Evolutionary conservation across 495 filamentous ascomycete genomes (phyloP), one percentile per base, ranked within the genome.

Genomic region (Daldinia loculata): DNA sequence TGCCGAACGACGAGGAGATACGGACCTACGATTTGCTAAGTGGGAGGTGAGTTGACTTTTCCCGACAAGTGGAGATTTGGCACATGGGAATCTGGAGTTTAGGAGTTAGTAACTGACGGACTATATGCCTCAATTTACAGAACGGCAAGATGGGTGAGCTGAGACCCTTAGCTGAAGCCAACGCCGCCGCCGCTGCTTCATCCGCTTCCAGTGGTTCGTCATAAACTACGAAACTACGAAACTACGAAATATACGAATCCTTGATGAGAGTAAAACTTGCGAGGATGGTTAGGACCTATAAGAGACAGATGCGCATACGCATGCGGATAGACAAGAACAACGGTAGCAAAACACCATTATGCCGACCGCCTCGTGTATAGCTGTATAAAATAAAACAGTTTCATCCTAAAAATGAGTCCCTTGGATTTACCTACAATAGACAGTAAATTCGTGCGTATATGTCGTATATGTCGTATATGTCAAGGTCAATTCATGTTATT

Each of bases 141-240:
- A 91, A 92, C 84, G 96, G 95, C 85, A 98, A 98, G 88, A 94
- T 97, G 85, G 91, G 94, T 82, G 95, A 97, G 26, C 80, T 85
- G 77, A 91, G 90, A 84, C 88, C 83, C 76, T 80, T 98, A 61
- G 89, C 87, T 66, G 82, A 88, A 32, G 93, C 89, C 80, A 95
- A 95, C 79, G 84, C 86, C 66, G 84, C 83, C 53, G 84, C 89
- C 19, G 81, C 87, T 74, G 86, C 83, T 58, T 84, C 88, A 76
- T 74, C 74, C 67, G 75, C 76, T 45, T 74, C 76, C 29, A 63
- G 75, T 17, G 67, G 70, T 26, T 64, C 68, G 6, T 45, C 76
- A 36, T 78, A 75, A 65, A 63, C 51, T 36, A 64, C 62, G 56
- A 74, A 61, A 63, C 55, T 39, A 3, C 26, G 26, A 75, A 65